Evolutionary conservation across 2,329 filamentous ascomycete species (phyloP).

Genomic region (Phaeosphaeriaceae sp.): DNA sequence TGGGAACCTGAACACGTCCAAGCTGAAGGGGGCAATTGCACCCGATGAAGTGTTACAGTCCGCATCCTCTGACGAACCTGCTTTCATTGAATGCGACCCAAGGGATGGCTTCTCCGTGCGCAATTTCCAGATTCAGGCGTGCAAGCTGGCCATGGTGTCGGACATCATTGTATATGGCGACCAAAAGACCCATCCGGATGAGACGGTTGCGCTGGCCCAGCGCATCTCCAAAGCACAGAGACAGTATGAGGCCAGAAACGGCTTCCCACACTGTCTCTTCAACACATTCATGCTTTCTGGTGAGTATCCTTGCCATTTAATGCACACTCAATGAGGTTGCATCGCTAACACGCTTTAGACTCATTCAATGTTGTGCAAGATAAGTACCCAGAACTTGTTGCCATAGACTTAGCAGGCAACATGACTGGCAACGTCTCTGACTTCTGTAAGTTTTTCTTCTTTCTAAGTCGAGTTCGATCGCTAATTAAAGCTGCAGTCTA

Average conservation of each 20-base stretch:
- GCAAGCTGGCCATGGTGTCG: slow-evolving; percentile 85
- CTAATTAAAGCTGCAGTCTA: slow-evolving; percentile 59
- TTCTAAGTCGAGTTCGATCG: neutral
- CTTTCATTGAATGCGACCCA: slow-evolving; percentile 86
- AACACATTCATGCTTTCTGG: slow-evolving; percentile 82
- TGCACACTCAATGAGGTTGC: neutral
- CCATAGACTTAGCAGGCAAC: slow-evolving; percentile 73
- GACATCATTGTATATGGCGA: slow-evolving; percentile 94
- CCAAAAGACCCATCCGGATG: slow-evolving; percentile 65
- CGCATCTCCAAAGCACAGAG: slow-evolving; percentile 77
- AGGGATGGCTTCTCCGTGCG: slow-evolving; percentile 91
- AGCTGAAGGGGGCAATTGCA: slow-evolving; percentile 85
- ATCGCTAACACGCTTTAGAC: slow-evolving; percentile 30
- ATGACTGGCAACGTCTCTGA: slow-evolving; percentile 82
- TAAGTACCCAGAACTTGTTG: slow-evolving; percentile 72
- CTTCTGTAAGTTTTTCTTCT: slow-evolving; percentile 65
- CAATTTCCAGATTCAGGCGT: slow-evolving; percentile 95
- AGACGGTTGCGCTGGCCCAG: slow-evolving; percentile 69
- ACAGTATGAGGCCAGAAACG: slow-evolving; percentile 72
- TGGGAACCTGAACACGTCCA: slow-evolving; percentile 74
- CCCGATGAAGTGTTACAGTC: slow-evolving; percentile 77
- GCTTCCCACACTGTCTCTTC: slow-evolving; percentile 65
- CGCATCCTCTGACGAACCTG: slow-evolving; percentile 54
- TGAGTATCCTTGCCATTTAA: slow-evolving; percentile 43
- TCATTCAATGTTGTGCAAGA: slow-evolving; percentile 66